These are phyloP conservation scores for Allantophomopsis cytisporea DNA, from an alignment of 2,329 filamentous ascomycete species.

Conservation along the genomic window DNA sequence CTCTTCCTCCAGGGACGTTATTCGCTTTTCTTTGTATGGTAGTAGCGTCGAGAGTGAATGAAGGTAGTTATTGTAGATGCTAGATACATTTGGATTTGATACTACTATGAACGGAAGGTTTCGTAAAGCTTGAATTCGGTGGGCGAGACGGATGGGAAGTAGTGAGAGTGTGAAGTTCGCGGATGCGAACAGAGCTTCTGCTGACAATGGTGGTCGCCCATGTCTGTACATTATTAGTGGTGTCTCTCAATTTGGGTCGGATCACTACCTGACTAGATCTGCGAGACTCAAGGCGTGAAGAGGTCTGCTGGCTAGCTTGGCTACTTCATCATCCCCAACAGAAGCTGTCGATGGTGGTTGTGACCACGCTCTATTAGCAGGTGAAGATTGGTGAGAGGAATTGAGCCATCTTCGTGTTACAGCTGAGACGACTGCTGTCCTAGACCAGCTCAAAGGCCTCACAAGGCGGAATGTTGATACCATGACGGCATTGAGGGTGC, in stretches of 20 bases:
- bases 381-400: conserved; percentile 13
- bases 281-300: conserved; percentile 74
- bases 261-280: conserved; percentile 69
- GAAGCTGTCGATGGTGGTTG: conserved; percentile 30
- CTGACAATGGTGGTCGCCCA: conserved; percentile 74
- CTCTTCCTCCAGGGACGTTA: conserved; percentile 73
- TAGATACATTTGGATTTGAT: conserved; percentile 87
- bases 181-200: conserved; percentile 68
- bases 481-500: conserved; percentile 30
- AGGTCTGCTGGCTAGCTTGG: conserved; percentile 61
- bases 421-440: no score
- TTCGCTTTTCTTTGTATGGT: conserved; percentile 48
- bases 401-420: conserved; percentile 3
- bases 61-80: conserved; percentile 92
- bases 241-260: not conserved
- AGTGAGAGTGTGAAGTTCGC: conserved; percentile 94
- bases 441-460: conserved; percentile 1
- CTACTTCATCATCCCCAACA: conserved; percentile 63
- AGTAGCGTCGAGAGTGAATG: conserved; percentile 85
- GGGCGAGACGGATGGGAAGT: conserved; percentile 81
- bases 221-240: conserved; percentile 26
- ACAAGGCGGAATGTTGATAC: conserved; percentile 24
- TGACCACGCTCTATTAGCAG: conserved; percentile 20
- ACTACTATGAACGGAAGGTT: conserved; percentile 97
- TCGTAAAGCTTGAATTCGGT: conserved; percentile 83